phyloP scores from a whole-genome alignment of 371 early-diverging fungal genomes.

The Entomophthora muscae region DNA sequence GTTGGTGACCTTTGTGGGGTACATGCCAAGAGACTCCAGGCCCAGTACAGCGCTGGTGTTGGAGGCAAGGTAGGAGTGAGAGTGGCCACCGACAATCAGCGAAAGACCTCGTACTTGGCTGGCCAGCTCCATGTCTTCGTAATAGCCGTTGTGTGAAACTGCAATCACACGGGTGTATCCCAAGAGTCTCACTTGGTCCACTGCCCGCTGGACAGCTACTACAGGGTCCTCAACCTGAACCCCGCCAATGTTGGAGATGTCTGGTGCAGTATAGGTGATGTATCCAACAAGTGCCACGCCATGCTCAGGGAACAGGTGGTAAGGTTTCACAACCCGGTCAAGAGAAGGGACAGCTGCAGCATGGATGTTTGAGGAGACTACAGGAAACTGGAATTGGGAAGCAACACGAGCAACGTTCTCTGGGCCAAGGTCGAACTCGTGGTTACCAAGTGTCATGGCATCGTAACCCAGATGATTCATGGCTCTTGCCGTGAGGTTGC shows the following conservation, averaged over 20 bases:
- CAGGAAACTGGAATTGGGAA: slow-evolving; percentile 31
- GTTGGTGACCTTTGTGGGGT: slow-evolving; percentile 35
- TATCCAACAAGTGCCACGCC: slow-evolving; percentile 40
- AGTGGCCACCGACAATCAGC: slow-evolving; percentile 44
- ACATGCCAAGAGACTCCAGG: slow-evolving; percentile 23
- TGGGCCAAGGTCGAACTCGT: slow-evolving; percentile 48
- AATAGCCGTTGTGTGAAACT: slow-evolving; percentile 51
- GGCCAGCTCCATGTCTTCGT: slow-evolving; percentile 35
- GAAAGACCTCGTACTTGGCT: slow-evolving; percentile 24
- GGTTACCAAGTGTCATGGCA: slow-evolving; percentile 43
- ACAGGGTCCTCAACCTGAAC: slow-evolving; percentile 26
- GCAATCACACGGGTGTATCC: slow-evolving; percentile 44
- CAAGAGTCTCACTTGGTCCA: slow-evolving; percentile 28
- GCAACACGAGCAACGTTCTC: slow-evolving; percentile 26
- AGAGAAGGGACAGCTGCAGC: slow-evolving; percentile 20
- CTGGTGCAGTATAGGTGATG: slow-evolving; percentile 35
- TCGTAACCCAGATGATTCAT: slow-evolving; percentile 37
- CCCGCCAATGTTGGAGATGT: slow-evolving; percentile 30
- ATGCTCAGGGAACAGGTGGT: slow-evolving; percentile 37
- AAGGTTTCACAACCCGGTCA: slow-evolving; percentile 32
- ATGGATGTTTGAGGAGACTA: slow-evolving; percentile 45
- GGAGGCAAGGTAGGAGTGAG: slow-evolving; percentile 32
- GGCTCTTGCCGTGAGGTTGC: slow-evolving; percentile 25
- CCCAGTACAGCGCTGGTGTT: background rate
- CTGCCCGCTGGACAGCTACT: slow-evolving; percentile 28